These are phyloP conservation scores for Mucor mucedo DNA, from an alignment of 371 early-diverging fungal genomes.

Conservation along the genomic window DNA sequence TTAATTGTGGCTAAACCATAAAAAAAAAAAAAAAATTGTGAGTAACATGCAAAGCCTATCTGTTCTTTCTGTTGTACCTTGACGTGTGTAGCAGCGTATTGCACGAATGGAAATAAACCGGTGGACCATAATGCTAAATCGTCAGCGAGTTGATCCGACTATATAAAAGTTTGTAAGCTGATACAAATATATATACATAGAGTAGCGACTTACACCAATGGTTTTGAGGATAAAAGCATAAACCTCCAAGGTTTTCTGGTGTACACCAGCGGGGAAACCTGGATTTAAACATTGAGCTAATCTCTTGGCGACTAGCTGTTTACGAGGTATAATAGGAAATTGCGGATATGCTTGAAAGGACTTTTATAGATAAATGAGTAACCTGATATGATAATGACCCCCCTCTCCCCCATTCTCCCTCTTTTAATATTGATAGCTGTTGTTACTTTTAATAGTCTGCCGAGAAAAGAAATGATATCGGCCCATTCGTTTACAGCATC, in stretches of 20 bases:
- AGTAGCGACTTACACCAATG: slow-evolving; percentile 67
- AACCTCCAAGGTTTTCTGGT: slow-evolving; percentile 94
- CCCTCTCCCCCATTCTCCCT: background rate
- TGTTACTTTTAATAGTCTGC: slow-evolving; percentile 78
- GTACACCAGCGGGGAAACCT: slow-evolving; percentile 98
- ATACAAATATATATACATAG: background rate
- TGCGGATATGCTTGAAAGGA: slow-evolving; percentile 82
- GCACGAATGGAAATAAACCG: slow-evolving; percentile 92
- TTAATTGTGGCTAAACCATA: slow-evolving; percentile 71
- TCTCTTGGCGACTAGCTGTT: slow-evolving; percentile 90
- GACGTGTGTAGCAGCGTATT: slow-evolving; percentile 82
- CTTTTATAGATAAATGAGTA: slow-evolving; percentile 34
- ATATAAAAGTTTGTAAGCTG: background rate
- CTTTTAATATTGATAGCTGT: background rate
- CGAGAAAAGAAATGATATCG: slow-evolving; percentile 91
- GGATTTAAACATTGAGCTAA: slow-evolving; percentile 98
- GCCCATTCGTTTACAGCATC: slow-evolving; percentile 96
- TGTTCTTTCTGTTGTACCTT: slow-evolving; percentile 56
- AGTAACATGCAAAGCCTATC: too few species aligned
- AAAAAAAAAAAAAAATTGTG: background rate
- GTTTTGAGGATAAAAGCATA: slow-evolving; percentile 89
- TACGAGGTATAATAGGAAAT: slow-evolving; percentile 82
- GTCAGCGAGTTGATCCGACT: slow-evolving; percentile 75
- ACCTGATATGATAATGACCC: background rate
- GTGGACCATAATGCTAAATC: slow-evolving; percentile 89